phyloP scores from a whole-genome alignment of 2,329 filamentous ascomycete species.

The Xylaria sp. region DNA sequence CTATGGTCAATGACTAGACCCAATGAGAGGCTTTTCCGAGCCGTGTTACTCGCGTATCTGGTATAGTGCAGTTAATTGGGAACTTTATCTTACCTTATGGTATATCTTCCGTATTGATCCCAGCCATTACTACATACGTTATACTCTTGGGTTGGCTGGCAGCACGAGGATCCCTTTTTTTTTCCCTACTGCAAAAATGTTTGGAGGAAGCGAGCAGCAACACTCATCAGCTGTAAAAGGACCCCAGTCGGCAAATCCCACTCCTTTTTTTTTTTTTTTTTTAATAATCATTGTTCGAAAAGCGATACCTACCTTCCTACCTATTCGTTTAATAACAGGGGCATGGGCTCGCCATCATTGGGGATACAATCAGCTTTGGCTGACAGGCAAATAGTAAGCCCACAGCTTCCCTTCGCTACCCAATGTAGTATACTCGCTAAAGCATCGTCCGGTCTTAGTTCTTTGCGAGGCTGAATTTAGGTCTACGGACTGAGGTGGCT shows the following conservation, averaged over 20 bases:
- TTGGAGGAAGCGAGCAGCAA: background rate
- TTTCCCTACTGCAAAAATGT: background rate
- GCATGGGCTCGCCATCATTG: slow-evolving; percentile 2
- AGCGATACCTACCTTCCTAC: background rate
- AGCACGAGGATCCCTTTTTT: background rate
- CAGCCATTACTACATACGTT: background rate
- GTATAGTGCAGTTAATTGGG: background rate
- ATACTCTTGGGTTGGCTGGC: background rate
- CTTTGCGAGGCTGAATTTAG: background rate
- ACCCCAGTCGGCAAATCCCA: background rate
- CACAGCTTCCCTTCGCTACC: background rate
- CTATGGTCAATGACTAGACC: background rate
- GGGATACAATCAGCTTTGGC: slow-evolving; percentile 11
- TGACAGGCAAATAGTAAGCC: slow-evolving; percentile 19
- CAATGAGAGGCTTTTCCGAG: background rate
- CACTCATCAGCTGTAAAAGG: background rate
- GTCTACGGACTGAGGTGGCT: background rate
- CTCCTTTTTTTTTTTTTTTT: too few relatives aligned
- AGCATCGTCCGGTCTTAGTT: slow-evolving; percentile 7
- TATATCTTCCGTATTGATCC: slow-evolving; percentile 2
- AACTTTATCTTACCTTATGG: background rate
- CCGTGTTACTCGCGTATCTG: background rate
- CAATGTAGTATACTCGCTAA: slow-evolving; percentile 5
- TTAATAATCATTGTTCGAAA: background rate
- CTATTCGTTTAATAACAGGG: slow-evolving; percentile 13